Base-by-base conservation (phyloP, 1,284 basidiomycete species). In the Pseudomicrostroma phylloplanum region DNA sequence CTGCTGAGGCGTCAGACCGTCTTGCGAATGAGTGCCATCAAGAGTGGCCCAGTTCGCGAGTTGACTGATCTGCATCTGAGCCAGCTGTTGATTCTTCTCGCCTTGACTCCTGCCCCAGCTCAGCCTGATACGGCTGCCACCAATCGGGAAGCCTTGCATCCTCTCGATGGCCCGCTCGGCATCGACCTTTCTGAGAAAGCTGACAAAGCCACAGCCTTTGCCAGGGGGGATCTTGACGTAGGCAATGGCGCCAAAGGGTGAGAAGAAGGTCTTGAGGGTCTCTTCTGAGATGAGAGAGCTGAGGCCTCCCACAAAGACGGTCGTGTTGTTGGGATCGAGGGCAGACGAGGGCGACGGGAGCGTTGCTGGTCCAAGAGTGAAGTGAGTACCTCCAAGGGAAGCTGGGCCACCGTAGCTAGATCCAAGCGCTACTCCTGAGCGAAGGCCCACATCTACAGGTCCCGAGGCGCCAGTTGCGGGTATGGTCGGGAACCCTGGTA, bases 161-260 rank as follows among this genome's bases (percentile, higher is more conserved):
- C 90, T 89, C 80, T 92, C 89, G 69, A 96, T 96, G 1, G 92
- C 92, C 26, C 85, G 84, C 78, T 94, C 91, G 6, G 92, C 92
- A 80, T 96, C 92, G 12, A 86, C 86, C 81, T 96, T 93, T 67
- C 87, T 84, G 26, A 93, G 89, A 74, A 91, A 96, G 80, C 94
- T 92, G 30, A 96, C 92, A 72, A 96, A 96, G 0, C 92, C 92
- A 73, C 92, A 96, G 65, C 92, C 90, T 77, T 96, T 96, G 56
- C 91, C 91, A 26, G 91, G 88, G 1, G 92, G 92, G 7, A 96
- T 92, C 81, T 96, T 96, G 77, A 94, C 90, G 42, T 77, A 76
- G 21, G 71, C 69, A 66, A 79, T 77, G 56, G 72, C 71, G 55
- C 77, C 77, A 42, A 75, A 76, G 15, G 71, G 74, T 26, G 70